Conservation (phyloP, 108 stramenopile genomes). For the Mediolabrus comicus region DNA sequence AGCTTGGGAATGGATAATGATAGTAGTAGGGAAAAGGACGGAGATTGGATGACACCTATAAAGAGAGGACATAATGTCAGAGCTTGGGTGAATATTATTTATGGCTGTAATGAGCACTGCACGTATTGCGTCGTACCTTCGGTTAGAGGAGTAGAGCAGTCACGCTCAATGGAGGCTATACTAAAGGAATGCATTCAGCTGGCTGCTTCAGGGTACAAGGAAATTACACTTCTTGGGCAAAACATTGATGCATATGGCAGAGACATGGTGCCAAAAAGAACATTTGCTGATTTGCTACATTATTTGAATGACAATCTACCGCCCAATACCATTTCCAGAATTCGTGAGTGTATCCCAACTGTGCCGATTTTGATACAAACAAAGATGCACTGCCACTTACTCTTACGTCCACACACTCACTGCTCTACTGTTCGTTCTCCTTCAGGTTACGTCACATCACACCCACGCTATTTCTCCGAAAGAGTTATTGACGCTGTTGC, state of each 20-base stretch:
- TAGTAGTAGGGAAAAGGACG: slow-evolving; percentile 41
- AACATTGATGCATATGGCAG: slow-evolving; percentile 96
- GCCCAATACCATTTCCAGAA: slow-evolving; percentile 54
- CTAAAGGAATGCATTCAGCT: slow-evolving; percentile 77
- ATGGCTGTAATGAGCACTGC: slow-evolving; percentile 87
- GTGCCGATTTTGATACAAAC: no score
- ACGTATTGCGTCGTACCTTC: slow-evolving; percentile 92
- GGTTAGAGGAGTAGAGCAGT: slow-evolving; percentile 91
- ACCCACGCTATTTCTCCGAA: slow-evolving; percentile 92
- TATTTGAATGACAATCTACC: slow-evolving; percentile 69
- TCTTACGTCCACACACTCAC: no score
- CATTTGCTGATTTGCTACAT: slow-evolving; percentile 85
- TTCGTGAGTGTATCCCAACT: no score
- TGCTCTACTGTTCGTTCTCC: no score
- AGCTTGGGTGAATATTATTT: slow-evolving; percentile 91
- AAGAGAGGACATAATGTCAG: slow-evolving; percentile 42
- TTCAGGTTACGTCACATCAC: slow-evolving; percentile 85
- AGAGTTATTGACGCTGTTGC: slow-evolving; percentile 91
- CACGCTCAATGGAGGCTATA: slow-evolving; percentile 82
- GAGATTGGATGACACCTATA: slow-evolving; percentile 38
- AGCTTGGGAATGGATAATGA: not conserved
- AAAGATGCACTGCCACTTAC: no score
- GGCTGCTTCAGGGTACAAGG: slow-evolving; percentile 67
- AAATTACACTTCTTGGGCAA: slow-evolving; percentile 92
- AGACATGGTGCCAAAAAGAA: slow-evolving; percentile 83